phyloP scores from a whole-genome alignment of 23 red algal genomes.

The Gracilaria domingensis region DNA sequence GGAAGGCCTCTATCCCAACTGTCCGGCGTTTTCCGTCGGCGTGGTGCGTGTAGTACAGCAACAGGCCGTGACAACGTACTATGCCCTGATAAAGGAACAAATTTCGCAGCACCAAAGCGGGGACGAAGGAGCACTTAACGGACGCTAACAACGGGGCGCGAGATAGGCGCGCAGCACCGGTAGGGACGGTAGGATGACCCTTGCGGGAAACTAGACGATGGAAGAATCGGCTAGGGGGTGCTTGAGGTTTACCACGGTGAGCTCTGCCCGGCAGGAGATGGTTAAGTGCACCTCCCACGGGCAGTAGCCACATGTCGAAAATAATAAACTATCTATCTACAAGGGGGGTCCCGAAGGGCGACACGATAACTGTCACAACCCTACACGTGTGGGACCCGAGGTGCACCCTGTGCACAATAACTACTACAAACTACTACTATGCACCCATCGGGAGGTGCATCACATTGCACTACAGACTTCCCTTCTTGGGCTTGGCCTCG shows the following conservation, averaged over 20 bases:
- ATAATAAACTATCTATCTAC: not conserved
- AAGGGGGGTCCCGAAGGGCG: not conserved
- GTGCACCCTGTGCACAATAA: too few species aligned
- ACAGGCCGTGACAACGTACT: too few species aligned
- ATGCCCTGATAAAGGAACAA: too few species aligned
- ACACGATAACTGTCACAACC: not conserved
- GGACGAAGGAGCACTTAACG: not conserved
- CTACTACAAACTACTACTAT: not conserved
- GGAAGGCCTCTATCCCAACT: too few species aligned
- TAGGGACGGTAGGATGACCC: not conserved
- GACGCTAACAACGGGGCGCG: not conserved
- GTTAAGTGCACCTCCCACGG: not conserved
- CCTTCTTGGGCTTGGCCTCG: not conserved
- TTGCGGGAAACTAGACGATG: not conserved
- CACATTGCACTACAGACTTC: not conserved
- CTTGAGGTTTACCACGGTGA: constrained; percentile 14
- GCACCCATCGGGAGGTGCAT: not conserved
- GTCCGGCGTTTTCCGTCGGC: too few species aligned
- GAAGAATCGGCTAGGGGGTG: not conserved
- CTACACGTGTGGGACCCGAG: too few species aligned
- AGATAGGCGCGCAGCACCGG: not conserved
- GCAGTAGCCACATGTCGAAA: not conserved
- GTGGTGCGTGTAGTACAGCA: too few species aligned
- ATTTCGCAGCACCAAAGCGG: not conserved
- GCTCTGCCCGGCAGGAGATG: not conserved